Percentiles rank a stretch among this genome's conserved stretches.
Conservation (phyloP, 2,329 filamentous ascomycete genomes). For the Claviceps cyperi region DNA sequence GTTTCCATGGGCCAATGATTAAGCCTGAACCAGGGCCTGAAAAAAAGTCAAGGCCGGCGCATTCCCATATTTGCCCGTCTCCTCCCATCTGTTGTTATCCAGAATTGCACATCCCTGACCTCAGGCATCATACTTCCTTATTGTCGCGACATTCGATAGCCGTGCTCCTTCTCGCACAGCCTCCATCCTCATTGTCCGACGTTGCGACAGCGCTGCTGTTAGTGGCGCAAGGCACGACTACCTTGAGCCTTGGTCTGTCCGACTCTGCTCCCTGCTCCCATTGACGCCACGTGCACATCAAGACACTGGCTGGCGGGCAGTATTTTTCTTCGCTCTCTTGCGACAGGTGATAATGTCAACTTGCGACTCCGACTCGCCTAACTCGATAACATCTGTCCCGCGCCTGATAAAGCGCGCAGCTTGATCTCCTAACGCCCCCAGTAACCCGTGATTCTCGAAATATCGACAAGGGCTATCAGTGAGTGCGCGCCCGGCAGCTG, state of each 20-base stretch:
- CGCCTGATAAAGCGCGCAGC: conserved; percentile 6
- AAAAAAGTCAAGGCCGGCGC: conserved; percentile 1
- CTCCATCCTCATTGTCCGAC: background rate
- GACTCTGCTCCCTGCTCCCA: conserved; percentile 2
- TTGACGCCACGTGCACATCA: conserved; percentile 1
- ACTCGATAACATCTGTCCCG: conserved; percentile 7
- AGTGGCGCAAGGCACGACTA: background rate
- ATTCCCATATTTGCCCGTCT: conserved; percentile 5
- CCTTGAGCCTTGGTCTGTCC: conserved; percentile 1
- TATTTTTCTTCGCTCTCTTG: background rate
- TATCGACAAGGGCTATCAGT: background rate
- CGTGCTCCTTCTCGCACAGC: background rate
- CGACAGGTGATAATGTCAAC: conserved; percentile 12
- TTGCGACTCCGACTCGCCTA: conserved; percentile 11
- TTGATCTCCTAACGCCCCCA: background rate
- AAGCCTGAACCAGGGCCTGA: background rate
- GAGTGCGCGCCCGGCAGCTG: background rate
- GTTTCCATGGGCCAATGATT: background rate
- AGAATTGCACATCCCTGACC: conserved; percentile 3
- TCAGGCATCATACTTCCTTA: background rate
- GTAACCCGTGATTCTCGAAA: background rate
- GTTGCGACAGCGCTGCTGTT: background rate
- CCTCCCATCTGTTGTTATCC: conserved; percentile 4
- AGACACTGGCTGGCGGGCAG: background rate
- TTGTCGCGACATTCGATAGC: background rate